Base-by-base conservation (phyloP, 2,329 filamentous ascomycete genomes). In the Daldinia sp. region DNA sequence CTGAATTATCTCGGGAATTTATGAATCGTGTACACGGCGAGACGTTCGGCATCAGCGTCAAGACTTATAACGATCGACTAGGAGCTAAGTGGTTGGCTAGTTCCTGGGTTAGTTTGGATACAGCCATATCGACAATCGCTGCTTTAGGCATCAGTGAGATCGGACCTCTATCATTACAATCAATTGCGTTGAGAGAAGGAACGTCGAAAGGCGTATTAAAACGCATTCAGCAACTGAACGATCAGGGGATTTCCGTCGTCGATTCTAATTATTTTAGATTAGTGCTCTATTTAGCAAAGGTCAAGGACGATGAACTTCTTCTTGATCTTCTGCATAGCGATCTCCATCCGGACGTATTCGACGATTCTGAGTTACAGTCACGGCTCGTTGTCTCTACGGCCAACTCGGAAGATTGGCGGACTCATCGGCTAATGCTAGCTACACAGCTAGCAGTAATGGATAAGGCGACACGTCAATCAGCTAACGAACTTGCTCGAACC, bases 21-120 rank as follows among this genome's bases (percentile, higher is more conserved):
- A 62, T 78, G 63, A 77, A 80, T 57, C 74, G 72, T n/a, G 72
- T 77, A 2, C 75, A 79, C 25, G 77, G 78, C n/a, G 69, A 72
- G 35, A 78, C 75, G 1, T 78, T 77, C 63, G 76, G 77, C 19
- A 76, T 79, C 23, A 66, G 66, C 11, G 77, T 77, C 32, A 86
- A 83, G 62, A 76, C 77, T 7, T 85, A 87, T 65, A 89, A 86
- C 71, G 92, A 95, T 74, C 77, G 81, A 0, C 83, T 96, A 27
- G 90, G 91, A 15, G 90, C 93, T n/a, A 86, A 89, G 66, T 87
- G 93, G 79, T 94, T 97, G 74, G 93, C 93, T 8, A 89, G 82
- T 59, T 79, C 79, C 15, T 90, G 91, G 75, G 83, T 95, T 19
- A 86, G 89, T 1, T 80, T 93, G 8, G 87, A 94, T 58, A 85